A percentile compares a stretch with the other conserved stretches of the same genome.
These are phyloP conservation scores for Paraurostyla sp. DNA, from an alignment of 73 alveolate species.

Conservation along the genomic window DNA sequence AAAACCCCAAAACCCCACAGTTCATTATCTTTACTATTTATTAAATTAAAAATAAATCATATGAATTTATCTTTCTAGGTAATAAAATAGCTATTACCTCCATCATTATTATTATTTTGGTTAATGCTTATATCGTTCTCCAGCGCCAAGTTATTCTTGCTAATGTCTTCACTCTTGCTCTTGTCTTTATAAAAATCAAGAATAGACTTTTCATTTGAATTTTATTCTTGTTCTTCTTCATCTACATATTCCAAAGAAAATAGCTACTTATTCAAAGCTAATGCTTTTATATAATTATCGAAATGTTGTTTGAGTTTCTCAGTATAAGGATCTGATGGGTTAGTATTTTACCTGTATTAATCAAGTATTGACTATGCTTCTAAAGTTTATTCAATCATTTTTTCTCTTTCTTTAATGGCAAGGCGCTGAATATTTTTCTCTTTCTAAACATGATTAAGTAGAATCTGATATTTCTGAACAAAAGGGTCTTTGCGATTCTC, in stretches of 20 bases:
- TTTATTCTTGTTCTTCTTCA: too few relatives aligned
- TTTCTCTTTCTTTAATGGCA: background rate
- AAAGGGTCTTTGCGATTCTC: constrained; percentile 37
- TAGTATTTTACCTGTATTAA: background rate
- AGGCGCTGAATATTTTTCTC: background rate
- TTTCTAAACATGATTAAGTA: constrained; percentile 25
- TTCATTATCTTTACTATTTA: too few relatives aligned
- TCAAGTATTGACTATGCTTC: background rate
- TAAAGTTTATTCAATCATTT: background rate
- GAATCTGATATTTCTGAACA: constrained; percentile 44
- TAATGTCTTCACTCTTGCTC: background rate
- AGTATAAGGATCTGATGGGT: background rate
- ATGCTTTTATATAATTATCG: constrained; percentile 31
- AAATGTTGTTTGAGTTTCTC: constrained; percentile 40
- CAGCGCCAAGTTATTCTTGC: background rate
- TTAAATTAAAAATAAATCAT: too few relatives aligned
- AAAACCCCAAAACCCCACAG: too few relatives aligned
- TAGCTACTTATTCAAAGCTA: constrained; percentile 6
- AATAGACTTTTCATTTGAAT: constrained; percentile 1
- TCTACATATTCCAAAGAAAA: constrained; percentile 27
- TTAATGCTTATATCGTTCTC: constrained; percentile 3
- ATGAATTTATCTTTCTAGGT: constrained; percentile 16
- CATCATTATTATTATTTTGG: background rate
- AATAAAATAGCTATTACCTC: constrained; percentile 17
- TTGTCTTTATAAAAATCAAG: constrained; percentile 3